phyloP scores from a whole-genome alignment of 1,284 basidiomycete genomes.

The Heterobasidion irregulare region DNA sequence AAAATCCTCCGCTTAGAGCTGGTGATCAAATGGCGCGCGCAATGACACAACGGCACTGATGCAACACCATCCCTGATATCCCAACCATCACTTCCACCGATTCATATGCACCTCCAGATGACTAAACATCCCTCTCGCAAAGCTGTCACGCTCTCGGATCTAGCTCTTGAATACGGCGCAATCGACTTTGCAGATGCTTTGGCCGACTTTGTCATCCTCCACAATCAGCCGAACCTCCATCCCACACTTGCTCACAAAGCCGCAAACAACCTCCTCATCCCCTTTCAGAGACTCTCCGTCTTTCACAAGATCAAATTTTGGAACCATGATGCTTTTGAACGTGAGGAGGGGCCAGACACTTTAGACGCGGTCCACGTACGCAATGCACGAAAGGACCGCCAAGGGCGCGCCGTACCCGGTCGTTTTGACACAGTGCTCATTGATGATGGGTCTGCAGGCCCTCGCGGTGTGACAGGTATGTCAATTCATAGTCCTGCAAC shows the following conservation, averaged over 20 bases:
- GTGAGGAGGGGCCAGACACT: slow-evolving; percentile 1
- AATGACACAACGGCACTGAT: background rate
- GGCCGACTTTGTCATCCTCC: slow-evolving; percentile 1
- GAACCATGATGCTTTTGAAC: slow-evolving; percentile 4
- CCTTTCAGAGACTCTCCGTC: slow-evolving; percentile 3
- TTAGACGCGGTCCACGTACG: slow-evolving; percentile 5
- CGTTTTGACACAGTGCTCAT: slow-evolving; percentile 13
- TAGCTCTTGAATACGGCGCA: slow-evolving; percentile 18
- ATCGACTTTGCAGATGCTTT: slow-evolving; percentile 14
- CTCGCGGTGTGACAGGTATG: background rate
- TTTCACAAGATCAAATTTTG: slow-evolving; percentile 13
- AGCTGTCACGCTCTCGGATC: slow-evolving; percentile 7
- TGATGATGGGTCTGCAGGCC: background rate
- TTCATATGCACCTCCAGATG: slow-evolving; percentile 12
- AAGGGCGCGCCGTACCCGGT: background rate
- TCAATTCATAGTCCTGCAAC: background rate
- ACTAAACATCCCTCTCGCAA: slow-evolving; percentile 15
- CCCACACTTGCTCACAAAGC: background rate
- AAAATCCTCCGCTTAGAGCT: background rate
- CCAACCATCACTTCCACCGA: background rate
- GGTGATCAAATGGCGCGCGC: background rate
- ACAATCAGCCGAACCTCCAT: slow-evolving; percentile 3
- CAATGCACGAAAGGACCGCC: background rate
- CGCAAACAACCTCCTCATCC: background rate
- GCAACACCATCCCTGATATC: too few species aligned